Conservation (phyloP, 176 grass and related monocot species). For the Juncus effusus region DNA sequence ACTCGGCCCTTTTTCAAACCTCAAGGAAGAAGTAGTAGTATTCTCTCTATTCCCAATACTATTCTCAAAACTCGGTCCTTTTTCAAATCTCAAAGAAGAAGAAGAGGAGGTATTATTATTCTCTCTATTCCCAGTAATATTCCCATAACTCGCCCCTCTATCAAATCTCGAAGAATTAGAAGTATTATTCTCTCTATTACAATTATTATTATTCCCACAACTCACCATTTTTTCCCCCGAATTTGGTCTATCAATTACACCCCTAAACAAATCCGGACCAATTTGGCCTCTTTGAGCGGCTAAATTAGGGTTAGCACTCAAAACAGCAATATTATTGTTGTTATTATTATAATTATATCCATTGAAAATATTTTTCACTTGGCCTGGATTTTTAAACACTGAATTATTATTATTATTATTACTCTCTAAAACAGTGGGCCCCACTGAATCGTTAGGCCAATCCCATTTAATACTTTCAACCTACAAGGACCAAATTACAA, state of each 20-base stretch:
- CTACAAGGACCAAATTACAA: constrained; percentile 24
- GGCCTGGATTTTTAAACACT: too few species aligned
- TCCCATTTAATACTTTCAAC: constrained; percentile 47
- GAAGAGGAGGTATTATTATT: neutral
- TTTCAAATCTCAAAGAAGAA: too few species aligned
- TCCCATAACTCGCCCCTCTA: neutral
- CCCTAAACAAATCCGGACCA: constrained; percentile 38
- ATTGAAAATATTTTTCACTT: neutral
- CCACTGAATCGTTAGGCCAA: constrained; percentile 30
- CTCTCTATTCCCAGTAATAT: constrained; percentile 6
- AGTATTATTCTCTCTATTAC: constrained; percentile 18
- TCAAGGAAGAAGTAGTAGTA: constrained; percentile 5
- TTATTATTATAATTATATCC: constrained; percentile 15
- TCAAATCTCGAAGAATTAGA: constrained; percentile 24
- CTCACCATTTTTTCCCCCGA: constrained; percentile 17
- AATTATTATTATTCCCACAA: neutral
- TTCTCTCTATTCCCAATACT: constrained; percentile 11
- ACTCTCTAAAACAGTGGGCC: neutral
- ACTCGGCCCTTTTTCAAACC: too few species aligned
- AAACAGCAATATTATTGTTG: neutral
- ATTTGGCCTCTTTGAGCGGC: neutral
- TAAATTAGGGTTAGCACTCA: constrained; percentile 4
- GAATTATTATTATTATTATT: neutral
- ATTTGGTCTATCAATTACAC: constrained; percentile 34
- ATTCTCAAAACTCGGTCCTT: constrained; percentile 8